phyloP scores from a whole-genome alignment of 495 filamentous ascomycete species.

The Immersiella caudata region DNA sequence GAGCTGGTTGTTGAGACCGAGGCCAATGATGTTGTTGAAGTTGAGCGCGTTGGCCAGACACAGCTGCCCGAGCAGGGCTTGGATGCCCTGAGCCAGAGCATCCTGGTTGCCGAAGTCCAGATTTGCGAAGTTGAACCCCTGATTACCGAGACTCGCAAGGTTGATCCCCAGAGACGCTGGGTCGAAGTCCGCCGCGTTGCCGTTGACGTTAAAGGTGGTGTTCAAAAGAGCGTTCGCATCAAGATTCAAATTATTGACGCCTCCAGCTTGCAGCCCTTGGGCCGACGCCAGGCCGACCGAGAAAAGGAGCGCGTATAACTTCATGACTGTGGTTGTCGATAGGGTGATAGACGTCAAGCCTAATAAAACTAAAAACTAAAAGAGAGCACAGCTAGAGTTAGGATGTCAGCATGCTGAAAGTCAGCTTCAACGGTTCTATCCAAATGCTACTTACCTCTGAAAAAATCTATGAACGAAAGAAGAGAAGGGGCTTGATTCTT shows the following conservation, averaged over 20 bases:
- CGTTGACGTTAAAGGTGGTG: slow-evolving; percentile 3
- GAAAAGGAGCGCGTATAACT: slow-evolving; percentile 30
- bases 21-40: slow-evolving; percentile 32
- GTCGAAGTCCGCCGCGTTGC: slow-evolving; percentile 10
- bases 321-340: slow-evolving; percentile 29
- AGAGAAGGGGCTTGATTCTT: slow-evolving; percentile 1
- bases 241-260: neutral
- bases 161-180: slow-evolving; percentile 24
- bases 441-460: neutral
- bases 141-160: slow-evolving; percentile 26
- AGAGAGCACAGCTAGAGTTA: slow-evolving; percentile 18
- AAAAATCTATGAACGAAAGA: slow-evolving; percentile 5
- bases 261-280: slow-evolving; percentile 17
- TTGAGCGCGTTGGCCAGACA: slow-evolving; percentile 42
- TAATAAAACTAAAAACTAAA: neutral
- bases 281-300: slow-evolving; percentile 40
- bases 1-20: slow-evolving; percentile 41
- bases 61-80: slow-evolving; percentile 38
- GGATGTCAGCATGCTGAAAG: neutral
- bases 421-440: neutral
- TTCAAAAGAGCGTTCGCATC: slow-evolving; percentile 15
- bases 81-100: slow-evolving; percentile 35
- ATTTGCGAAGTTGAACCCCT: slow-evolving; percentile 47
- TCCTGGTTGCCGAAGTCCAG: slow-evolving; percentile 49
- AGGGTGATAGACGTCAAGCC: slow-evolving; percentile 3